Evolutionary conservation across 2,329 filamentous ascomycete genomes (phyloP), one percentile per base, ranked within the genome.

Genomic region (Colletotrichum sublineola): DNA sequence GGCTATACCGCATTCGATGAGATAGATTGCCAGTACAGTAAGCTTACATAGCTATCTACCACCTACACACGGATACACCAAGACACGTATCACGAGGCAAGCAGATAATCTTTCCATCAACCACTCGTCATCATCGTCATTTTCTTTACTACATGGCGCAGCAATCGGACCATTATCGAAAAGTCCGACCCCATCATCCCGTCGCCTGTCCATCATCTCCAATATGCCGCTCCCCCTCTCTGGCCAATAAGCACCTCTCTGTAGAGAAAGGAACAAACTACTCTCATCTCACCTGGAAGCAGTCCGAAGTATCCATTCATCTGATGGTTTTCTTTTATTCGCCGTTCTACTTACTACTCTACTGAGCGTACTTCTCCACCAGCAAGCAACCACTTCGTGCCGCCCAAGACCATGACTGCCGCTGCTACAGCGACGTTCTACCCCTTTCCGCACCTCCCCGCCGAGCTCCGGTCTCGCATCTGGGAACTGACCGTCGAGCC

Each of bases 401-500:
- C 7, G 7, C 57, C 20, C n/a, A n/a, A 63, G 1, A 46, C 29
- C 9, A 69, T 58, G 42, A 5, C 31, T 7, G 38, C 40, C 61
- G 2, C 50, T 56, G 9, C 42, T 5, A 44, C 36, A 24, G 18
- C 67, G 24, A 66, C 53, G 11, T 69, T 70, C 18, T 44, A 66
- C 29, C 42, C 44, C 24, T 70, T 70, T 29, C 36, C 29, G 29
- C 12, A 20, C 33, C 29, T 70, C 24, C 20, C 62, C 18, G 15
- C 18, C 20, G 20, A 70, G 62, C 52, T 70, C 18, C 44, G 62
- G 18, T 5, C 2, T 58, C 67, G 36, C 14, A 66, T 60, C 55
- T 60, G 53, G 67, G 24, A 60, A 33, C 24, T 66, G 42, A 53
- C 62, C 8, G 7, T 60, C 18, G 67, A 70, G 20, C 62, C 62